Conservation (phyloP, 495 filamentous ascomycete species). For the Recurvomyces mirabilis region DNA sequence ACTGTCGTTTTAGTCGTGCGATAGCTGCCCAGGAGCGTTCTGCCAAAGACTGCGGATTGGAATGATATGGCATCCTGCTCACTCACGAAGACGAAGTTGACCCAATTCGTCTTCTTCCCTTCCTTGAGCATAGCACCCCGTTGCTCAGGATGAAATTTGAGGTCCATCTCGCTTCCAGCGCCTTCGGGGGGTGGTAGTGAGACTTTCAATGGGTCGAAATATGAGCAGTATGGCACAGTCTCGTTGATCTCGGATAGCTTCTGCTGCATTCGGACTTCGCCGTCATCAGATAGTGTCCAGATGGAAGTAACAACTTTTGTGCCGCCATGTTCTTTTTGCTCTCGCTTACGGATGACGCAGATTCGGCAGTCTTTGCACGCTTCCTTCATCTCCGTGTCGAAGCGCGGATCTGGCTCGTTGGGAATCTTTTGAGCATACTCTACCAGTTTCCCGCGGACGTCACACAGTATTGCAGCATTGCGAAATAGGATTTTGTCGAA, state of each 20-base stretch:
- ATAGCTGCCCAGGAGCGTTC: slow-evolving; percentile 28
- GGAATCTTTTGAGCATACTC: slow-evolving; percentile 27
- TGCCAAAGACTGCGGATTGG: slow-evolving; percentile 32
- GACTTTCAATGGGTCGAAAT: slow-evolving; percentile 30
- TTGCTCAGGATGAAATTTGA: slow-evolving; percentile 25
- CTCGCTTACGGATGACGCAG: slow-evolving; percentile 29
- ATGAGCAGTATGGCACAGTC: slow-evolving; percentile 31
- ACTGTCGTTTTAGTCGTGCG: slow-evolving; percentile 29
- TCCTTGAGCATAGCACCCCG: slow-evolving; percentile 13
- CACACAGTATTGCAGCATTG: slow-evolving; percentile 31
- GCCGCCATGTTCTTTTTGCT: slow-evolving; percentile 17
- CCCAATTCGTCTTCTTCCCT: slow-evolving; percentile 28
- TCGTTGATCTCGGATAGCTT: slow-evolving; percentile 29
- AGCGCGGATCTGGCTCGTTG: slow-evolving; percentile 22
- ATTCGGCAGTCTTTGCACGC: slow-evolving; percentile 22
- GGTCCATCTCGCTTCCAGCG: slow-evolving; percentile 3
- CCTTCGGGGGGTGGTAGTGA: slow-evolving; percentile 22
- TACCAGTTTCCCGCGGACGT: slow-evolving; percentile 26
- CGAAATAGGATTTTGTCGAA: slow-evolving; percentile 30
- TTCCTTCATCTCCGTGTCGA: slow-evolving; percentile 25
- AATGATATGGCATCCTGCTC: slow-evolving; percentile 23
- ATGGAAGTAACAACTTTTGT: slow-evolving; percentile 28
- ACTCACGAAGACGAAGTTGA: slow-evolving; percentile 31
- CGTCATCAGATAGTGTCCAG: slow-evolving; percentile 31
- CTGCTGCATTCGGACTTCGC: slow-evolving; percentile 29